Evolutionary conservation across 768 basidiomycete species (phyloP).

Genomic region (Lactarius evosmus): DNA sequence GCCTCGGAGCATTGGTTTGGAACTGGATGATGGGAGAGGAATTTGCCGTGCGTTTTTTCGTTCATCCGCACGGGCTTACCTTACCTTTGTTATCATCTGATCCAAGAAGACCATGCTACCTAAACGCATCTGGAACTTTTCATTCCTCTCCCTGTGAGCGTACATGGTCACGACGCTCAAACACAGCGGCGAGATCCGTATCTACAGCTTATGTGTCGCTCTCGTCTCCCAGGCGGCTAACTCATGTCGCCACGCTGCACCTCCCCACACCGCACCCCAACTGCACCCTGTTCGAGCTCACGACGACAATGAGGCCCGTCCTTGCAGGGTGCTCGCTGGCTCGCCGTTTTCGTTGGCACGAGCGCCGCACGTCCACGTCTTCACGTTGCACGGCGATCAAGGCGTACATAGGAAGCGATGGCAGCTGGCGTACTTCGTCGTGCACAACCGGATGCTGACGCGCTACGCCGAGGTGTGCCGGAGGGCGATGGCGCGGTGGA

Average conservation of each 20-base stretch:
- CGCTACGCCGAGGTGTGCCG: conserved; percentile 8
- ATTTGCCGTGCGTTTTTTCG: conserved; percentile 40
- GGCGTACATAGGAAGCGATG: conserved; percentile 12
- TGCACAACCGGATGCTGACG: conserved; percentile 37
- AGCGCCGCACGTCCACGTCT: conserved; percentile 32
- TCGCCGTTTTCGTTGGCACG: conserved; percentile 30
- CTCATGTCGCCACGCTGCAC: conserved; percentile 31
- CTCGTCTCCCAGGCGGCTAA: conserved; percentile 1
- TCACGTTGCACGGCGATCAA: conserved; percentile 31
- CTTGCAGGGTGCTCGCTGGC: conserved; percentile 15
- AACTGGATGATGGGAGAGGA: conserved; percentile 48
- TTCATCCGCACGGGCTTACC: no score
- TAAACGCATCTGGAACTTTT: conserved; percentile 41
- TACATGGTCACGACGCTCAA: conserved; percentile 41
- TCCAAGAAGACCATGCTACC: conserved; percentile 32
- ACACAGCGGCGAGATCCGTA: conserved; percentile 40
- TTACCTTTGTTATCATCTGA: conserved; percentile 35
- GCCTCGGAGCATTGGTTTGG: conserved; percentile 43
- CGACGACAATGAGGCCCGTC: conserved; percentile 34
- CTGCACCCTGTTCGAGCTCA: conserved; percentile 25
- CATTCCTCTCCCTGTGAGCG: conserved; percentile 44
- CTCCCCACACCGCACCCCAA: conserved; percentile 29
- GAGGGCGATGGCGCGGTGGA: conserved; percentile 8
- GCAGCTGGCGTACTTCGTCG: conserved; percentile 33
- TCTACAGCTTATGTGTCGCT: conserved; percentile 41